Evolutionary conservation across 2,329 filamentous ascomycete species (phyloP).

Genomic region (Fusarium fracticaudum): DNA sequence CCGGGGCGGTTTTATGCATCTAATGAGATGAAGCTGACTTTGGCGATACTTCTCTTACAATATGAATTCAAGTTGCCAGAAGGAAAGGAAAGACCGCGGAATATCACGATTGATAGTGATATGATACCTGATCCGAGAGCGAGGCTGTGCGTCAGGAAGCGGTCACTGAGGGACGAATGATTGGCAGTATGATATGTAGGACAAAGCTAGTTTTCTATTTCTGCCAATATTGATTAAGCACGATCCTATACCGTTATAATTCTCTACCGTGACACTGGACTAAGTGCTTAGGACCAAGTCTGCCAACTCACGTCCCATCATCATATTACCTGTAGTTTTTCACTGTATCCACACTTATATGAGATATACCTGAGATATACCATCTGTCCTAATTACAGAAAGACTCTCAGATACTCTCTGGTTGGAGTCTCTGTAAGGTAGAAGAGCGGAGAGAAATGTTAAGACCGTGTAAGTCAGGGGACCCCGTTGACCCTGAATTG

Average conservation of each 20-base stretch:
- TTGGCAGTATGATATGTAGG: too few species aligned
- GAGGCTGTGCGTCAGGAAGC: not conserved
- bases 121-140: not conserved
- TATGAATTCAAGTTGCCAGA: not conserved
- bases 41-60: not conserved
- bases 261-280: too few species aligned
- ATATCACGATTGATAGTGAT: not conserved
- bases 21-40: not conserved
- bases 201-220: too few species aligned
- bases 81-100: not conserved
- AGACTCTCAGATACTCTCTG: accelerated
- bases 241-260: too few species aligned
- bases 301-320: too few species aligned
- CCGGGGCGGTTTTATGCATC: not conserved
- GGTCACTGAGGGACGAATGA: not conserved
- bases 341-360: accelerated
- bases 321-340: too few species aligned
- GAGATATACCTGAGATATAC: accelerated
- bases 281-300: too few species aligned
- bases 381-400: accelerated
- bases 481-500: not conserved
- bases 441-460: too few species aligned
- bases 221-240: too few species aligned
- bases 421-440: accelerated
- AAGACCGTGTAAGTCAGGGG: accelerated